Evolutionary conservation across 345 rosid genomes (phyloP), one percentile per base, ranked within the genome.

Genomic region (Citrus sp.): DNA sequence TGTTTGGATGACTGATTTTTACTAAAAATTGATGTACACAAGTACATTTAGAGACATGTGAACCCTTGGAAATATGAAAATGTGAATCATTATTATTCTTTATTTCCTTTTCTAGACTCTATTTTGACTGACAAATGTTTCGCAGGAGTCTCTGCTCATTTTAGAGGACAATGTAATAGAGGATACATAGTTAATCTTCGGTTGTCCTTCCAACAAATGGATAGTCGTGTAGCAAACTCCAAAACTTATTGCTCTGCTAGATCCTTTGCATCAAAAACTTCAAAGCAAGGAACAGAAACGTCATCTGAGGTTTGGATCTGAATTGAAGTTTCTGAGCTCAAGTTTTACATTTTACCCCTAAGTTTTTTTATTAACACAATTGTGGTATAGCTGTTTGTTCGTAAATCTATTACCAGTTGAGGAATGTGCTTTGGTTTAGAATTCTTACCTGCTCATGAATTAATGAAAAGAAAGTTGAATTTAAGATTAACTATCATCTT

Each of bases 251-350:
- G 24, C 77, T 78, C 84, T 79, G 78, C 88, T 75, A 88, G 96
- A 85, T 81, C 92, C 49, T 92, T 90, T 81, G 92, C 98, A 6
- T 89, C 99, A 46, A 85, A 65, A 85, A 67, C 93, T 80, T 88
- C 98, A 49, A 87, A 85, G 82, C 72, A 84, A 83, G 49, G 83
- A 27, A 84, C 78, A 38, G 65, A 84, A 80, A 82, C 83, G 22
- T 80, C 63, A 32, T 87, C 92, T 71, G 88, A 93, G 98, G 99
- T 94, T 84, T 75, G 85, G 76, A 40, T 78, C 58, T 61, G 19
- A 59, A 4, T 63, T 42, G 54, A 61, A 25, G 6, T 71, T 82
- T 58, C n/a, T 28, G 9, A 35, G 19, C 35, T 76, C 67, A 18
- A 56, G 1, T 19, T 73, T 67, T 25, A 28, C 34, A 28, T 55